These are phyloP conservation scores for Teunomyces gatunensis DNA, from an alignment of 805 yeast species.

Conservation along the genomic window DNA sequence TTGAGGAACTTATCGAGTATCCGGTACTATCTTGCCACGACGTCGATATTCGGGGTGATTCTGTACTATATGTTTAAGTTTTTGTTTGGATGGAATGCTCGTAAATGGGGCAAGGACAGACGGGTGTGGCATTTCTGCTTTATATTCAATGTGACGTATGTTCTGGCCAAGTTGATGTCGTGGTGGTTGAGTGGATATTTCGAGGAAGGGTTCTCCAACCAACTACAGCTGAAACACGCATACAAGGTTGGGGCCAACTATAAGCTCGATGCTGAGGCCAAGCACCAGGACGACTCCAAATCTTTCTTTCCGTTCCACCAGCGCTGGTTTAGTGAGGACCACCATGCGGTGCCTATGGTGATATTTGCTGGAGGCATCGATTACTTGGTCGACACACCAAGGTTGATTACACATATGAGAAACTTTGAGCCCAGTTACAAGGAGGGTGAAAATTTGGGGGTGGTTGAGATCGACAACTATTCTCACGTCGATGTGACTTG, in stretches of 20 bases:
- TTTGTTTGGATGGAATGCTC: slow-evolving; percentile 83
- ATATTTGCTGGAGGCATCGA: slow-evolving; percentile 74
- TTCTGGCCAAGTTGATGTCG: slow-evolving; percentile 75
- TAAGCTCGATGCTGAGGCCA: slow-evolving; percentile 12
- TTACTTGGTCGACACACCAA: slow-evolving; percentile 70
- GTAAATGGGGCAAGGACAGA: slow-evolving; percentile 61
- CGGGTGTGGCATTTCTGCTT: slow-evolving; percentile 70
- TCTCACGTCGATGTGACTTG: slow-evolving; percentile 90
- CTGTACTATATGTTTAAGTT: slow-evolving; percentile 85
- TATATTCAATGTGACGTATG: slow-evolving; percentile 80
- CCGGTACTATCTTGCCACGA: slow-evolving; percentile 44
- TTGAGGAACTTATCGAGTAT: slow-evolving; percentile 69
- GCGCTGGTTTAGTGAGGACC: slow-evolving; percentile 49
- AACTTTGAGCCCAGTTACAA: slow-evolving; percentile 50
- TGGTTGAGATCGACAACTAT: slow-evolving; percentile 55
- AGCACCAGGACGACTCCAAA: slow-evolving; percentile 49
- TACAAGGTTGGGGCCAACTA: slow-evolving; percentile 16
- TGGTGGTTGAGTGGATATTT: slow-evolving; percentile 75
- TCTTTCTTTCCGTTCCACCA: slow-evolving; percentile 51
- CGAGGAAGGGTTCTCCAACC: slow-evolving; percentile 39
- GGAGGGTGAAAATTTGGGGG: slow-evolving; percentile 34
- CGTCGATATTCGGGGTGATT: slow-evolving; percentile 51
- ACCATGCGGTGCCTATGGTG: slow-evolving; percentile 50
- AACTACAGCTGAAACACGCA: slow-evolving; percentile 30
- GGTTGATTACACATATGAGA: slow-evolving; percentile 62